Conservation (phyloP, 805 yeast species). For the Yamadazyma tumulicola region DNA sequence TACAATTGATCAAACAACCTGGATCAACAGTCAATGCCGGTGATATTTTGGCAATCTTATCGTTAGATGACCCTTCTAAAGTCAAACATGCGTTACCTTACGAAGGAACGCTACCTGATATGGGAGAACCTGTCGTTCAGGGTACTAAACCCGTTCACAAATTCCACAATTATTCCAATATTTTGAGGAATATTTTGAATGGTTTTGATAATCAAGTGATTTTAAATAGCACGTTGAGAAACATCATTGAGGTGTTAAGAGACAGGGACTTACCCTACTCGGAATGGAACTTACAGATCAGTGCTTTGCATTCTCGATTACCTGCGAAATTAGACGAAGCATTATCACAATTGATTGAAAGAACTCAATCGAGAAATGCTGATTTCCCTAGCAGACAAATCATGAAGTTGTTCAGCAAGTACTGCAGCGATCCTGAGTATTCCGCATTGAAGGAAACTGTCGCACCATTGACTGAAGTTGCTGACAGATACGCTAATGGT, state of each 20-base stretch:
- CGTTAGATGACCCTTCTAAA: conserved; percentile 94
- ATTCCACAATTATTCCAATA: conserved; percentile 54
- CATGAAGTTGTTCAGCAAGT: conserved; percentile 64
- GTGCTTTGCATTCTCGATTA: conserved; percentile 90
- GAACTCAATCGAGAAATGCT: conserved; percentile 60
- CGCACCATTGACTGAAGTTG: conserved; percentile 71
- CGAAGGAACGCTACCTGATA: conserved; percentile 88
- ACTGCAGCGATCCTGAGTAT: conserved; percentile 44
- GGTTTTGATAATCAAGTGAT: conserved; percentile 97
- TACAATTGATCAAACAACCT: conserved; percentile 93
- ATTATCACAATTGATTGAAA: conserved; percentile 61
- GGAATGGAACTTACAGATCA: conserved; percentile 81
- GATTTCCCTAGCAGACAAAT: conserved; percentile 94
- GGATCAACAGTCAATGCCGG: conserved; percentile 97
- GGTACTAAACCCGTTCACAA: conserved; percentile 84
- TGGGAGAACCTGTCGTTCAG: conserved; percentile 76
- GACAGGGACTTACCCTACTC: conserved; percentile 85
- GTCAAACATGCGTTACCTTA: conserved; percentile 95
- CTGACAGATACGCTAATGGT: conserved; percentile 69
- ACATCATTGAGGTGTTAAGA: conserved; percentile 67
- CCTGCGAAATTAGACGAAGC: conserved; percentile 73
- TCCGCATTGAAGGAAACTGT: conserved; percentile 43
- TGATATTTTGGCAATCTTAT: conserved; percentile 90
- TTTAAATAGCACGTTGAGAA: conserved; percentile 77
- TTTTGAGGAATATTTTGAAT: conserved; percentile 72